phyloP scores from a whole-genome alignment of 352 stramenopile genomes.

The Ophiocytium majus region DNA sequence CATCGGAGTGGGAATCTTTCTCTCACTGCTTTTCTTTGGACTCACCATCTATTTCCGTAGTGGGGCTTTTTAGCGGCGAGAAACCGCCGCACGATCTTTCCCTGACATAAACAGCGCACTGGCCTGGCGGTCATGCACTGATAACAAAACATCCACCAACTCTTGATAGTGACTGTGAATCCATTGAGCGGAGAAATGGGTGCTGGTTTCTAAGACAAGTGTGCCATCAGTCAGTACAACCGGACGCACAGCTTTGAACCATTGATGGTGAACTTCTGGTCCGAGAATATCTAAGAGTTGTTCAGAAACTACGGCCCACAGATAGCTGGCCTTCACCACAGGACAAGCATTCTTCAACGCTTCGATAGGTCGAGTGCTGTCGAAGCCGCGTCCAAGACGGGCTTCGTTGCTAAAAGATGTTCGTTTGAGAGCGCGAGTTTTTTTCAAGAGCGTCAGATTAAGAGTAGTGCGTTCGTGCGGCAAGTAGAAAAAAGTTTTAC shows the following conservation, averaged over 20 bases:
- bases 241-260: not conserved
- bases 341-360: not conserved
- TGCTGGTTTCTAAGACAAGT: not conserved
- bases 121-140: not conserved
- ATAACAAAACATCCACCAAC: not conserved
- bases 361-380: too few species aligned
- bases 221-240: not conserved
- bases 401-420: too few species aligned
- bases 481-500: not conserved
- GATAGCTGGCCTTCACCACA: not conserved
- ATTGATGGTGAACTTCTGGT: conserved; percentile 5
- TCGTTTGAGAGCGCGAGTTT: not conserved
- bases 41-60: conserved; percentile 2
- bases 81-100: not conserved
- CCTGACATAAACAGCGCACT: not conserved
- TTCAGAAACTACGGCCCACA: not conserved
- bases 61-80: not conserved
- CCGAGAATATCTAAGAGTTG: not conserved
- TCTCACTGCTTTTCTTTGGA: not conserved
- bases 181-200: conserved; percentile 11
- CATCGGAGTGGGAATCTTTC: not conserved
- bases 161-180: conserved; percentile 17
- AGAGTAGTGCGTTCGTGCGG: too few species aligned
- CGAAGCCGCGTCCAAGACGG: too few species aligned
- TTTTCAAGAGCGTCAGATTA: conserved; percentile 17